Evolutionary conservation across 2,329 filamentous ascomycete genomes (phyloP).

Genomic region (Botrytis elliptica): DNA sequence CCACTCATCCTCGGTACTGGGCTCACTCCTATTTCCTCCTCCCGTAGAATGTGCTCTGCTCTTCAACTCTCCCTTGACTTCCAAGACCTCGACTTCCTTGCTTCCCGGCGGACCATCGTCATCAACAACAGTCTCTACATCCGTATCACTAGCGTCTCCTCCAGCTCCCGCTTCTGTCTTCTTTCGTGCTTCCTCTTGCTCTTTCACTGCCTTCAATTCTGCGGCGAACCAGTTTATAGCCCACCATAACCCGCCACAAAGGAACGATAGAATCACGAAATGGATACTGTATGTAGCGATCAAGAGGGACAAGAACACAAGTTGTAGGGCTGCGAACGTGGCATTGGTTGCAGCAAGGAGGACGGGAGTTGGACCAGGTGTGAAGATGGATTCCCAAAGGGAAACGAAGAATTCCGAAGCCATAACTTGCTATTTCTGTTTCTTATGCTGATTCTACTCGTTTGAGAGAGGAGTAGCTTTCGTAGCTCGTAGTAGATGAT

Average conservation of each 20-base stretch:
- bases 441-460: not conserved
- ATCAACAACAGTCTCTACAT: slow-evolving; percentile 55
- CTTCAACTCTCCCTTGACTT: slow-evolving; percentile 34
- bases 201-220: slow-evolving; percentile 55
- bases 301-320: slow-evolving; percentile 73
- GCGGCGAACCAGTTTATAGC: slow-evolving; percentile 95
- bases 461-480: not conserved
- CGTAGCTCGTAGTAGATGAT: not conserved
- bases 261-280: slow-evolving; percentile 75
- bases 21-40: slow-evolving; percentile 51
- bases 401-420: slow-evolving; percentile 59
- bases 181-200: slow-evolving; percentile 33
- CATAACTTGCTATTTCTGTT: slow-evolving; percentile 4
- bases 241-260: slow-evolving; percentile 84
- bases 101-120: slow-evolving; percentile 29
- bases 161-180: slow-evolving; percentile 30
- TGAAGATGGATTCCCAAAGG: slow-evolving; percentile 92
- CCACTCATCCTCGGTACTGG: slow-evolving; percentile 96
- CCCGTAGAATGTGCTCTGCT: slow-evolving; percentile 33
- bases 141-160: slow-evolving; percentile 43
- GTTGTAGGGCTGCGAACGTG: slow-evolving; percentile 81
- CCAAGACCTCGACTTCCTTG: slow-evolving; percentile 35
- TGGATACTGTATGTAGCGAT: slow-evolving; percentile 83
- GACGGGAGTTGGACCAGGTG: slow-evolving; percentile 82
- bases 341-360: slow-evolving; percentile 87